Percentiles rank a stretch among this genome's conserved stretches.
Conservation (phyloP, 331 rosid species). For the Quercus lobata region DNA sequence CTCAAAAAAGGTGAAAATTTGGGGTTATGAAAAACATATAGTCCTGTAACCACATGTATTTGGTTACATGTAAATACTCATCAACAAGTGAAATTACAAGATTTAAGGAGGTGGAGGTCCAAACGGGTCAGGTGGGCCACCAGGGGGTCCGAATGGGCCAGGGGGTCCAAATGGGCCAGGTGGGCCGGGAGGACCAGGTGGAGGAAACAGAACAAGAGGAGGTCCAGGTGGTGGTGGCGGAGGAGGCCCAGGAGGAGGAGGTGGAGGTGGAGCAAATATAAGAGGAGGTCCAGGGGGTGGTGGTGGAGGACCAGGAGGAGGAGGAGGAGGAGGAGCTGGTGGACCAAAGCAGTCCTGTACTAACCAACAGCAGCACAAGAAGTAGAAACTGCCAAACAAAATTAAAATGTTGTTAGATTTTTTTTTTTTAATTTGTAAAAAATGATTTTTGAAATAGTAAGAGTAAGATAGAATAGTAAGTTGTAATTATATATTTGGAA, state of each 20-base stretch:
- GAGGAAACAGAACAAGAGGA: neutral
- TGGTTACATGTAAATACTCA: neutral
- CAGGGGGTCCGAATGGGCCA: neutral
- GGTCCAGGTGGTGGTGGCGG: neutral
- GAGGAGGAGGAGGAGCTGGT: neutral
- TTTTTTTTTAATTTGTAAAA: slow-evolving; percentile 5
- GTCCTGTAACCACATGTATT: neutral
- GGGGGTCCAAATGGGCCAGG: neutral
- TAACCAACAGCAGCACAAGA: slow-evolving; percentile 43
- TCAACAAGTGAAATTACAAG: neutral
- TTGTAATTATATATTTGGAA: neutral
- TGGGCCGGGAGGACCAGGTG: neutral
- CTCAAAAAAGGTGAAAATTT: neutral
- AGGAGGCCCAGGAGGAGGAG: slow-evolving; percentile 1
- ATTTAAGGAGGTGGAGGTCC: slow-evolving; percentile 17
- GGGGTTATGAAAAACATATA: neutral
- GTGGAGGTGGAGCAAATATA: neutral
- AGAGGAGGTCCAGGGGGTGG: neutral
- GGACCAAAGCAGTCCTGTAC: slow-evolving; percentile 48
- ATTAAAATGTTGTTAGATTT: neutral
- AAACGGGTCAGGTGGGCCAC: neutral
- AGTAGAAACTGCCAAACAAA: slow-evolving; percentile 24
- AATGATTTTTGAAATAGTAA: neutral
- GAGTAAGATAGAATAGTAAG: neutral
- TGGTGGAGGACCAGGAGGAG: neutral